Base-by-base conservation (phyloP, 192 early-diverging fungal genomes). In the Jimgerdemannia lactiflua region DNA sequence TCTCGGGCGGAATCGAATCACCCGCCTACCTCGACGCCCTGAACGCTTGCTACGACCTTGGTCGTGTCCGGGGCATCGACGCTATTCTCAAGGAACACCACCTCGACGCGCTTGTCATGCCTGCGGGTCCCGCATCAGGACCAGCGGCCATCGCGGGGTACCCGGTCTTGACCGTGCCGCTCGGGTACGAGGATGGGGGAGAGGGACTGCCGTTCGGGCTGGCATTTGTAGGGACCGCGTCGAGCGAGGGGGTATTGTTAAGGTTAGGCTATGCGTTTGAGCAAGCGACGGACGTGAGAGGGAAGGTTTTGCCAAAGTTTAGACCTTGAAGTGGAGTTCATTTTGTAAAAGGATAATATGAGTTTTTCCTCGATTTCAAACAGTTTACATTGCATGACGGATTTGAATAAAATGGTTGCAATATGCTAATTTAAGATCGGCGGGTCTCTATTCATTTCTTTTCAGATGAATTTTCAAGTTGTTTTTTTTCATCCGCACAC, bases 181-280 rank as follows among this genome's bases (percentile, higher is more conserved):
- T 64, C 10, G 64, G 64, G n/a, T 64, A 64, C 64, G 11, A 14
- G 64, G n/a, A 64, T 14, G 10, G 11, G 11, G 72, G 72, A 19
- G n/a, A 10, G 10, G 64, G n/a, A n/a, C n/a, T n/a, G n/a, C n/a
- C 64, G 10, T 64, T 14, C n/a, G 64, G 64, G 10, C 64, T 64
- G n/a, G 10, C 64, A 10, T 64, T 64, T n/a, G n/a, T 64, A 14
- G 64, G 64, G n/a, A 10, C 11, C n/a, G 11, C 11, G 11, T 64
- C 10, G 11, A 64, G 64, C 64, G 64, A 64, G 64, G 64, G n/a
- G 10, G 64, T 64, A 14, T n/a, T 64, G 11, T 18, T 65, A 14
- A 65, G 64, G 19, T 65, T 74, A 29, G 72, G 72, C 42, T 74
- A 64, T 42, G 72, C 72, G 39, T 67, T 74, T 67, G 72, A 74